These are phyloP conservation scores for Lactarius sp. DNA, from an alignment of 768 basidiomycete species.

Conservation along the genomic window DNA sequence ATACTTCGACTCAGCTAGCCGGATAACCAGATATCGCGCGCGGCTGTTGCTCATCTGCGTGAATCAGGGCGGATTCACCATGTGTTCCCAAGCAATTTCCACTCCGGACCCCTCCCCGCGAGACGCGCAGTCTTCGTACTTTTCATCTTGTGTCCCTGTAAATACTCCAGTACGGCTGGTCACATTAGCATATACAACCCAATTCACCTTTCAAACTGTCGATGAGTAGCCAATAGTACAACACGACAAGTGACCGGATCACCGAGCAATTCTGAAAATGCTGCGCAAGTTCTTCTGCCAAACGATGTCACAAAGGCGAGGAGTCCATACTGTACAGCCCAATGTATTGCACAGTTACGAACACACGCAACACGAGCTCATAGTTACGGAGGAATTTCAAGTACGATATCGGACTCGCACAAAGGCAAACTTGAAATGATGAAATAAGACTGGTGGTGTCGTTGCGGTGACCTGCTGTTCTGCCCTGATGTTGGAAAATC, in stretches of 20 bases:
- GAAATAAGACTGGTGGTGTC: neutral
- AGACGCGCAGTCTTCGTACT: neutral
- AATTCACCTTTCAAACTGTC: neutral
- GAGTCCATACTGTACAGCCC: neutral
- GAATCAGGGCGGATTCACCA: neutral
- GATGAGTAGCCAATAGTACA: neutral
- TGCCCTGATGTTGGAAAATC: neutral
- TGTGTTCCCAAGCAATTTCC: neutral
- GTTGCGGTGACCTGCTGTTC: neutral
- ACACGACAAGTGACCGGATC: neutral
- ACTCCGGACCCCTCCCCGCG: neutral
- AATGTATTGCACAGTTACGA: neutral
- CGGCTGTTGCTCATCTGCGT: no score
- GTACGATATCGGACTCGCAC: neutral
- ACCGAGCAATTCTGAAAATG: neutral
- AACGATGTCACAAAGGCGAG: neutral
- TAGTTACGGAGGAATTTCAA: neutral
- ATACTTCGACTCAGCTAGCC: no score
- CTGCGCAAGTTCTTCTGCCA: neutral
- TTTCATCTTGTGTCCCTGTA: neutral
- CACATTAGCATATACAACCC: neutral
- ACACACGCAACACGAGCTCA: neutral
- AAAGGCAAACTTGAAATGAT: neutral
- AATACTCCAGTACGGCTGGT: neutral
- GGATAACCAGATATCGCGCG: neutral